Evolutionary conservation across 805 yeast species (phyloP).

Genomic region (Kodamaea fukazawae): DNA sequence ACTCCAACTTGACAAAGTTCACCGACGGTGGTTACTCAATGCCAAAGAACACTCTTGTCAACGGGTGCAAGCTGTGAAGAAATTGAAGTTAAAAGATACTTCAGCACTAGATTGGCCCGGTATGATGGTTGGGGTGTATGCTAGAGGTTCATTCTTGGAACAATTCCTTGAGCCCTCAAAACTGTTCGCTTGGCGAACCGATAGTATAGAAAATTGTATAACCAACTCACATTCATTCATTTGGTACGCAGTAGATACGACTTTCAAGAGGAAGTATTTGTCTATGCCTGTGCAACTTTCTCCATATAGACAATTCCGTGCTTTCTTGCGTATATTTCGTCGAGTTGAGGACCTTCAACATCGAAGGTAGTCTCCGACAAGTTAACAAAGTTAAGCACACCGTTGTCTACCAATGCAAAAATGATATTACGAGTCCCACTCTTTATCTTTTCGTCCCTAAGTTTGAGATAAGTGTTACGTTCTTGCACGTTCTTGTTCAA

Average conservation of each 20-base stretch:
- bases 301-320: conserved; percentile 20
- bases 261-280: no score
- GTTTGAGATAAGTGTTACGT: conserved; percentile 26
- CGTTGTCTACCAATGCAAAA: conserved; percentile 72
- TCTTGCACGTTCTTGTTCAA: conserved; percentile 20
- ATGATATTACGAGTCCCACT: conserved; percentile 54
- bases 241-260: no score
- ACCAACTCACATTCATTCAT: no score
- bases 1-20: conserved; percentile 38
- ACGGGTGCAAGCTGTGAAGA: conserved; percentile 6
- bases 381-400: conserved; percentile 65
- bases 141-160: no score
- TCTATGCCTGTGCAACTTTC: no score
- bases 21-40: conserved; percentile 40
- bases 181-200: no score
- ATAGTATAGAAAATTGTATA: no score
- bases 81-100: no score
- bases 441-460: conserved; percentile 44
- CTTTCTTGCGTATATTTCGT: conserved; percentile 14
- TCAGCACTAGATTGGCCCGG: no score
- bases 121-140: no score
- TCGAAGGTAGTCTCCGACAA: conserved; percentile 52
- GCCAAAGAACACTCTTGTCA: conserved; percentile 44
- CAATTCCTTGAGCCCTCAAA: no score
- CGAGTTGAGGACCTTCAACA: conserved; percentile 16